A percentile compares a stretch with the other conserved stretches of the same genome.
These are phyloP conservation scores for Candida piceae DNA, from an alignment of 805 yeast species.

Conservation along the genomic window DNA sequence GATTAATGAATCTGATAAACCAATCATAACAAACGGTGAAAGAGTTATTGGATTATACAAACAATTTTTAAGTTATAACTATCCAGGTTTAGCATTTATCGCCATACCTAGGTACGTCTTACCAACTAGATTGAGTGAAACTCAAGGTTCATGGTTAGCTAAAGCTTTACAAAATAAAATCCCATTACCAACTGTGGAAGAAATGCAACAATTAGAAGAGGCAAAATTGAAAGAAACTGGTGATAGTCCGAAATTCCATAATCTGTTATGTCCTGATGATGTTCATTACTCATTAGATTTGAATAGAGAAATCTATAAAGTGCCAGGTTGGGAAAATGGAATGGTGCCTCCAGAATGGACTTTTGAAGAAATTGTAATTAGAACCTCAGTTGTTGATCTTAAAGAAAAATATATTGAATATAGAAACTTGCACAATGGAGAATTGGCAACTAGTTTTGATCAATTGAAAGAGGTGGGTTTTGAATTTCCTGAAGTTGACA, in stretches of 20 bases:
- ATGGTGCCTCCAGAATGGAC: constrained; percentile 51
- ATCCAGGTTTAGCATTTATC: constrained; percentile 61
- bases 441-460: constrained; percentile 32
- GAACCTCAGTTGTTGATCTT: constrained; percentile 39
- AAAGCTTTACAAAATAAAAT: constrained; percentile 57
- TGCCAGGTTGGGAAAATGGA: constrained; percentile 32
- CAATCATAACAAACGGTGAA: constrained; percentile 41
- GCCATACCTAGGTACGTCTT: constrained; percentile 58
- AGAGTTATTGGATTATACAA: constrained; percentile 51
- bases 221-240: constrained; percentile 38
- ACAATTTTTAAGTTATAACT: constrained; percentile 52
- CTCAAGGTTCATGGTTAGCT: constrained; percentile 62
- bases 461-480: constrained; percentile 37
- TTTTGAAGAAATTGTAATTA: constrained; percentile 36
- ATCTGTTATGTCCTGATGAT: constrained; percentile 50
- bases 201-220: constrained; percentile 42
- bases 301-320: constrained; percentile 25
- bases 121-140: constrained; percentile 56
- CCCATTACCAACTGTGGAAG: constrained; percentile 40
- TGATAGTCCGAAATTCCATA: constrained; percentile 41
- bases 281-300: constrained; percentile 44
- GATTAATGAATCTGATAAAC: constrained; percentile 21
- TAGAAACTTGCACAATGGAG: constrained; percentile 33
- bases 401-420: constrained; percentile 42
- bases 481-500: constrained; percentile 26